Percentiles rank a stretch among this genome's conserved stretches.
Conservation (phyloP, 495 filamentous ascomycete species). For the Hypoxylon cercidicola region DNA sequence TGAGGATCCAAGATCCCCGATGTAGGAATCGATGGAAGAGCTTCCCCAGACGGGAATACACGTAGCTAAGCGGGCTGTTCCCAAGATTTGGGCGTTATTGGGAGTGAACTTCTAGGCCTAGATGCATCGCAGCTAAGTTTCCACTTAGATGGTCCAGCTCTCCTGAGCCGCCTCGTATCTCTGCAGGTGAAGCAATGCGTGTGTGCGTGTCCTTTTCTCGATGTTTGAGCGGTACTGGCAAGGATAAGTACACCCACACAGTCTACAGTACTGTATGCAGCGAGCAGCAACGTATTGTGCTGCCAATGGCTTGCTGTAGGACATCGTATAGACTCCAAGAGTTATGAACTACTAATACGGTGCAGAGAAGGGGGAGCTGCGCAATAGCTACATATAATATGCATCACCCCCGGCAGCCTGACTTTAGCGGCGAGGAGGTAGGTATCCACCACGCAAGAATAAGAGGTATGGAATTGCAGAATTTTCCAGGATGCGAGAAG, state of each 20-base stretch:
- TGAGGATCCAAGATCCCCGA: slow-evolving; percentile 42
- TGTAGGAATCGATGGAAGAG: slow-evolving; percentile 38
- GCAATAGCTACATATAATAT: slow-evolving; percentile 23
- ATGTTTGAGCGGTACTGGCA: slow-evolving; percentile 37
- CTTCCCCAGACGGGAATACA: slow-evolving; percentile 44
- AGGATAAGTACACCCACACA: slow-evolving; percentile 41
- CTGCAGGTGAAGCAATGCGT: slow-evolving; percentile 43
- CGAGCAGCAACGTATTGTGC: slow-evolving; percentile 18
- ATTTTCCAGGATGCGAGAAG: slow-evolving; percentile 24
- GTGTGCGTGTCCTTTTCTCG: slow-evolving; percentile 42
- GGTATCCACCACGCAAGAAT: slow-evolving; percentile 8
- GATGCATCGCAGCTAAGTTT: slow-evolving; percentile 32
- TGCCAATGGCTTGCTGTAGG: slow-evolving; percentile 26
- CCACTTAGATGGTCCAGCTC: slow-evolving; percentile 35
- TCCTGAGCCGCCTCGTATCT: slow-evolving; percentile 43
- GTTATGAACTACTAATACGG: slow-evolving; percentile 11
- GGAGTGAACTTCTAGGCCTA: slow-evolving; percentile 33
- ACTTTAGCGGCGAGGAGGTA: slow-evolving; percentile 22
- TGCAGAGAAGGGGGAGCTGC: slow-evolving; percentile 13
- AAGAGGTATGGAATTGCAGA: slow-evolving; percentile 23
- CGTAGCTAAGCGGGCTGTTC: slow-evolving; percentile 41
- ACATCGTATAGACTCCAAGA: slow-evolving; percentile 18
- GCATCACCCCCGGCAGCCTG: slow-evolving; percentile 38
- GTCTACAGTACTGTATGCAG: slow-evolving; percentile 38
- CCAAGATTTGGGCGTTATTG: slow-evolving; percentile 45